A percentile compares a stretch with the other conserved stretches of the same genome.
Conservation (phyloP, 805 yeast genomes). For the Candida pini region DNA sequence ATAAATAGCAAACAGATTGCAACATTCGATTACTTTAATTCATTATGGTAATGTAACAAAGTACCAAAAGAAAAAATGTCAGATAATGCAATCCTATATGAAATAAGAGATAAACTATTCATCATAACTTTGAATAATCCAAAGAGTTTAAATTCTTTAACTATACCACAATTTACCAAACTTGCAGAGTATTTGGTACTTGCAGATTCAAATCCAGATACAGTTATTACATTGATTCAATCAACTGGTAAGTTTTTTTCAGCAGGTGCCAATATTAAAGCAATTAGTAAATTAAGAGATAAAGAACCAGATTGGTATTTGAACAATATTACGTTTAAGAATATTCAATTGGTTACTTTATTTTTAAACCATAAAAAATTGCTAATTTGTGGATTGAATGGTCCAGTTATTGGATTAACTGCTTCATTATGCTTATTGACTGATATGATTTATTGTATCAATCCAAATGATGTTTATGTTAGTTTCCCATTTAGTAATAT, state of each 20-base stretch:
- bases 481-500: slow-evolving; percentile 76
- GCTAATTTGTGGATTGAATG: slow-evolving; percentile 70
- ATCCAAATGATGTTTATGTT: slow-evolving; percentile 45
- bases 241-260: slow-evolving; percentile 73
- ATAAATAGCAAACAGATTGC: too few species aligned
- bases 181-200: slow-evolving; percentile 53
- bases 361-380: slow-evolving; percentile 68
- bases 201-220: slow-evolving; percentile 58
- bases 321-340: slow-evolving; percentile 47
- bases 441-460: slow-evolving; percentile 69
- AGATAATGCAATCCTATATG: slow-evolving; percentile 7
- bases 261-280: slow-evolving; percentile 73
- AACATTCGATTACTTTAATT: too few species aligned
- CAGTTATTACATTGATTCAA: slow-evolving; percentile 60
- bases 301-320: slow-evolving; percentile 16
- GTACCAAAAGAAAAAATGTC: not conserved
- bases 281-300: slow-evolving; percentile 24
- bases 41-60: too few species aligned
- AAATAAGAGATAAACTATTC: slow-evolving; percentile 18
- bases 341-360: slow-evolving; percentile 60
- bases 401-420: slow-evolving; percentile 79
- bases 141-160: slow-evolving; percentile 57
- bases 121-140: slow-evolving; percentile 67
- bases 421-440: slow-evolving; percentile 70
- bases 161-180: slow-evolving; percentile 55